Evolutionary conservation across 306 rosid species (phyloP).

Genomic region (Gleditsia sinensis): DNA sequence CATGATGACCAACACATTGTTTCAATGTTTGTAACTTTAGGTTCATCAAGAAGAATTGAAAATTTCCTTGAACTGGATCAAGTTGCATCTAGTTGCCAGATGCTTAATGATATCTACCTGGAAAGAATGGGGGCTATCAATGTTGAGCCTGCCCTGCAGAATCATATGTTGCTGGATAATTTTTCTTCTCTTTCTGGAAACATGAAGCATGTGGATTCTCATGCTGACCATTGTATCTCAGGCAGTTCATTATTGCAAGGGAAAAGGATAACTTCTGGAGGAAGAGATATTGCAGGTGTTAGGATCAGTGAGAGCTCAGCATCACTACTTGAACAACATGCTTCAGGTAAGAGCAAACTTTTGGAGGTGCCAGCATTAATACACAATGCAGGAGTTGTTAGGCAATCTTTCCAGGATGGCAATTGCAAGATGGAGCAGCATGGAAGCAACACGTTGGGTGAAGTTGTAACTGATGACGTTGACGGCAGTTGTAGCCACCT

Average conservation of each 20-base stretch:
- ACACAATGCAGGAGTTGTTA: slow-evolving; percentile 39
- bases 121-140: slow-evolving; percentile 55
- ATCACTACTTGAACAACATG: slow-evolving; percentile 32
- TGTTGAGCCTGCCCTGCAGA: slow-evolving; percentile 45
- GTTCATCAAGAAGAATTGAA: slow-evolving; percentile 90
- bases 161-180: slow-evolving; percentile 39
- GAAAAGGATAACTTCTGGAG: slow-evolving; percentile 26
- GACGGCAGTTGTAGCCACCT: slow-evolving; percentile 53
- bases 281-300: slow-evolving; percentile 33
- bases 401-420: slow-evolving; percentile 49
- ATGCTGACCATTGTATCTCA: slow-evolving; percentile 19
- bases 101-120: slow-evolving; percentile 48
- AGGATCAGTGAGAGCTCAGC: slow-evolving; percentile 32
- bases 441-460: slow-evolving; percentile 49
- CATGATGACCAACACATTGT: slow-evolving; percentile 3
- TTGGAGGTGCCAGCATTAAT: slow-evolving; percentile 40
- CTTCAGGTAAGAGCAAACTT: slow-evolving; percentile 27
- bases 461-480: slow-evolving; percentile 55
- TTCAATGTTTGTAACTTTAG: slow-evolving; percentile 42
- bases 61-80: slow-evolving; percentile 77
- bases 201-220: slow-evolving; percentile 40
- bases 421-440: slow-evolving; percentile 46
- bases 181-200: slow-evolving; percentile 42
- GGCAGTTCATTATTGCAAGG: slow-evolving; percentile 36
- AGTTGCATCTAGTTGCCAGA: slow-evolving; percentile 51